Percentiles rank a stretch among this genome's conserved stretches.
Conservation (phyloP, 805 yeast genomes). For the Metschnikowia cubensis region DNA sequence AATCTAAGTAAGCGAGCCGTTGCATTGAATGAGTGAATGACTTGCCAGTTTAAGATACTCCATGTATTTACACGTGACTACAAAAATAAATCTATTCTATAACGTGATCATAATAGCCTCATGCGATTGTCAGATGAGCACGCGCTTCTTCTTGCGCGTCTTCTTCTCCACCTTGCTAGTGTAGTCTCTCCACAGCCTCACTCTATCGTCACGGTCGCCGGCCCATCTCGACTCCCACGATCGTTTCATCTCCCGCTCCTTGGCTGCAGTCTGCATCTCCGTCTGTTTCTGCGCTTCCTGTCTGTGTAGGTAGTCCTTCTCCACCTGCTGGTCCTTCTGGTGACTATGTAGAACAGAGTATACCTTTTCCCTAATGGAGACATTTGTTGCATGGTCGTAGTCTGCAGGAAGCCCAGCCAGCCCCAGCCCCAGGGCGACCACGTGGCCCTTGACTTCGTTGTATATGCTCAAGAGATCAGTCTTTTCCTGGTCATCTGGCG, state of each 20-base stretch:
- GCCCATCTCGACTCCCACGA: slow-evolving; percentile 54
- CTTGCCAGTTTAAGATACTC: slow-evolving; percentile 18
- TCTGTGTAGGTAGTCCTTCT: slow-evolving; percentile 23
- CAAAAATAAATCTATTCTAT: slow-evolving; percentile 16
- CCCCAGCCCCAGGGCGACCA: not conserved
- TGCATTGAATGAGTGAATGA: slow-evolving; percentile 22
- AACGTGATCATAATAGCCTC: slow-evolving; percentile 4
- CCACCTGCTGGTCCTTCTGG: slow-evolving; percentile 25
- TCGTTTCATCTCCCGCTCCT: slow-evolving; percentile 25
- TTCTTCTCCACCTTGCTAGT: slow-evolving; percentile 42
- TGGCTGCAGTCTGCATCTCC: slow-evolving; percentile 32
- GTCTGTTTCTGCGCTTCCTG: slow-evolving; percentile 24
- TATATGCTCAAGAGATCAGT: slow-evolving; percentile 29
- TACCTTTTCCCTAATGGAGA: slow-evolving; percentile 34
- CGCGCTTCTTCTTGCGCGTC: slow-evolving; percentile 40
- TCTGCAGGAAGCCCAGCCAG: not conserved
- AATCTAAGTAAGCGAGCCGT: slow-evolving; percentile 54
- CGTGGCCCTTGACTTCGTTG: slow-evolving; percentile 16
- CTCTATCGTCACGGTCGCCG: slow-evolving; percentile 52
- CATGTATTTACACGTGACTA: slow-evolving; percentile 17
- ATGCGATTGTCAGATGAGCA: slow-evolving; percentile 13
- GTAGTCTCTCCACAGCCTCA: slow-evolving; percentile 56
- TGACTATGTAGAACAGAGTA: slow-evolving; percentile 43
- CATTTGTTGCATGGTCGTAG: slow-evolving; percentile 25
- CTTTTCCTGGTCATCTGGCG: slow-evolving; percentile 8